Evolutionary conservation across 2,329 filamentous ascomycete genomes (phyloP), one percentile per base, ranked within the genome.

Genomic region (Neopestalotiopsis rosae): DNA sequence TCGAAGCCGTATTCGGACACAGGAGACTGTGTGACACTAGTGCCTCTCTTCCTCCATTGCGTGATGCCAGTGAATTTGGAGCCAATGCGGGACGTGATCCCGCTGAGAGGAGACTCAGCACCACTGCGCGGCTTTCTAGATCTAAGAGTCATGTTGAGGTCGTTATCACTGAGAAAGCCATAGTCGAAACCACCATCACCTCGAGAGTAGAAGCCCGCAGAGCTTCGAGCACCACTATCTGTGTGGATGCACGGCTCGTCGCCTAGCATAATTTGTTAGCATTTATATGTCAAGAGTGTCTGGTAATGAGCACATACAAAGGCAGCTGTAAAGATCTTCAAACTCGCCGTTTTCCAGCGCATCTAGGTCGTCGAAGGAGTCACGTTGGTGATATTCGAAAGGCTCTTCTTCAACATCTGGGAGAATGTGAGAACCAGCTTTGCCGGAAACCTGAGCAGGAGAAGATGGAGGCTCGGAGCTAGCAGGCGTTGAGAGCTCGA

Each of bases 401-500:
- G 92, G 90, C 76, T 97, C 94, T 79, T 98, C 95, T 76, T 94
- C 89, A 24, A 98, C 92, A 75, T 96, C 93, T 17, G 94, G 92
- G 71, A 98, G 85, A 66, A 86, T 87, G 70, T 89, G 87, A 81
- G 93, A 93, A 74, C 86, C 85, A 0, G 88, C 83, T 72, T 90
- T 88, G 57, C 73, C 77, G 17, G 72, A 65, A 52, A 81, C 81
- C 69, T 83, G 85, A 65, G 82, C 86, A 69, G 86, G 91, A 69
- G 86, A 91, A 67, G 85, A 91, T 71, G 80, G 81, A 76, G 81
- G 81, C 73, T 90, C 89, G 70, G 78, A 78, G 73, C 81, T 81
- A 4, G 79, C 77, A 24, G 86, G 82, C 17, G 88, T 84, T 40
- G 86, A 83, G 9, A 93, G 85, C 68, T 92, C 91, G 68, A 94